Evolutionary conservation across 495 filamentous ascomycete genomes (phyloP), one percentile per base, ranked within the genome.

Genomic region (Delitschia confertaspora): DNA sequence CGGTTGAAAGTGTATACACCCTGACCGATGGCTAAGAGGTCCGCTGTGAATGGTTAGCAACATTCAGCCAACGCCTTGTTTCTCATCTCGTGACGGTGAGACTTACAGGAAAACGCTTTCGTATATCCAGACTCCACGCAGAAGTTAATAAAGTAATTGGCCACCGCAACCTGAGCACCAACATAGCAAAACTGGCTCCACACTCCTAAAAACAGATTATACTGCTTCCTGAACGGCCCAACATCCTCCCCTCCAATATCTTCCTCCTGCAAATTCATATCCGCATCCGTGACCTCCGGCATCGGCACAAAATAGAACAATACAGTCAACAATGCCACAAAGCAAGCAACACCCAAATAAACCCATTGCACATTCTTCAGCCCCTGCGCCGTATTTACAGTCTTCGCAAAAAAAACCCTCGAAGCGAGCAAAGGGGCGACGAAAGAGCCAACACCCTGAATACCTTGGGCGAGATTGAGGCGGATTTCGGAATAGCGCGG

Each of bases 251-350:
- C 52, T 6, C 58, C 62, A 20, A 57, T 64, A 42, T 64, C 60
- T 40, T 71, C 69, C 25, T 57, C 67, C 43, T 71, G 72, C 26
- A 69, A 68, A 18, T 69, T 43, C 45, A 70, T 83, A 58, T 84
- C 80, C 22, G 79, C 78, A 53, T 87, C 81, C 3, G 80, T 83
- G 52, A 85, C 73, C 60, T 85, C 80, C 20, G 80, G 80, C 26
- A 85, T 80, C 0, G 66, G 66, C 4, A 73, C 69, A 24, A 83
- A 54, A 60, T 69, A 79, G 65, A 85, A 85, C 34, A 81, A 65
- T 36, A 73, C 55, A 11, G 78, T 76, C 3, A 87, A 70, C 23
- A 75, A 24, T 56, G 73, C 74, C 36, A 84, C 80, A 55, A 85
- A 85, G 61, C 65, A 64, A 10, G 78, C 82, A 38, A 85, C 80